phyloP scores from a whole-genome alignment of 2,329 filamentous ascomycete genomes.

The Trichophyton benhamiae region DNA sequence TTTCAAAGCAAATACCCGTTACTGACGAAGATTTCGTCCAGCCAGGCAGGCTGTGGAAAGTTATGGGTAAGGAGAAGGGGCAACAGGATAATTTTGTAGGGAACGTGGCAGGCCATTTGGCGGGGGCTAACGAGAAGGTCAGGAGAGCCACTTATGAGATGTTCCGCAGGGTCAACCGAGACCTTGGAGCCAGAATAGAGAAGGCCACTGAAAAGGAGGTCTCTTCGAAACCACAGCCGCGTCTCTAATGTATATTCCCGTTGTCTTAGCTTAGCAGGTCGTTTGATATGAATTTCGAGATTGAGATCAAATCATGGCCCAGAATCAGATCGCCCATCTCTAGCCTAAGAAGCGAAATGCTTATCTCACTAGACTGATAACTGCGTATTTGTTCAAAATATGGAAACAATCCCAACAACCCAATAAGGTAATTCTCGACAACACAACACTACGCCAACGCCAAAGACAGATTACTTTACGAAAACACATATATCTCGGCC shows the following conservation, averaged over 20 bases:
- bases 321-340: too few relatives aligned
- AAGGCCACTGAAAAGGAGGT: constrained; percentile 38
- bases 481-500: too few relatives aligned
- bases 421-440: too few relatives aligned
- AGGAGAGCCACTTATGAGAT: constrained; percentile 49
- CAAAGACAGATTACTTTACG: too few relatives aligned
- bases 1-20: constrained; percentile 31
- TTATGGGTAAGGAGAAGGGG: constrained; percentile 34
- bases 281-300: too few relatives aligned
- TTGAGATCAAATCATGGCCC: too few relatives aligned
- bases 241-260: background rate
- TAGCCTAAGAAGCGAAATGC: too few relatives aligned
- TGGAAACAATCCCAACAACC: too few relatives aligned
- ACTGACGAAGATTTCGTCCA: constrained; percentile 36
- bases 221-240: constrained; percentile 6
- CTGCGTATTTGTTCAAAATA: too few relatives aligned
- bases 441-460: too few relatives aligned
- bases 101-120: constrained; percentile 48
- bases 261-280: too few relatives aligned
- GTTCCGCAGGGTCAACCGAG: constrained; percentile 45
- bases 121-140: constrained; percentile 42
- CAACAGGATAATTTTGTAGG: constrained; percentile 51
- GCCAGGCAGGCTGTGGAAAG: constrained; percentile 33
- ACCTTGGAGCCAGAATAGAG: constrained; percentile 42
- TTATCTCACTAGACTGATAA: too few relatives aligned